Conservation (phyloP, 306 rosid species). For the Lathyrus sativus region DNA sequence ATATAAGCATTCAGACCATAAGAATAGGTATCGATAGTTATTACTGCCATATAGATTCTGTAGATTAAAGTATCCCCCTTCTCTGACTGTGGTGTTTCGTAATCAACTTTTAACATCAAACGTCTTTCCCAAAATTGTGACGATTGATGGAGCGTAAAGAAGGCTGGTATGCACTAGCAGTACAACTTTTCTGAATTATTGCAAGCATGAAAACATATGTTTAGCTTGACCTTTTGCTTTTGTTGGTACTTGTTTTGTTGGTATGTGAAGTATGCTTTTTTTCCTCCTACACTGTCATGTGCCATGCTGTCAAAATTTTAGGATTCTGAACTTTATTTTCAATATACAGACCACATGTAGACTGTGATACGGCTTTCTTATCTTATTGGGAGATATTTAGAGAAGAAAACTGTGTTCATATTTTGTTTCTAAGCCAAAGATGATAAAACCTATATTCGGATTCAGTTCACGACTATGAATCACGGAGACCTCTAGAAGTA, state of each 20-base stretch:
- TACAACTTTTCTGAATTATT: slow-evolving; percentile 6
- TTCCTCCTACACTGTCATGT: slow-evolving; percentile 4
- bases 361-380: slow-evolving; percentile 9
- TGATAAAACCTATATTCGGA: slow-evolving; percentile 14
- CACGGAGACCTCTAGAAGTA: too few species aligned
- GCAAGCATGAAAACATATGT: slow-evolving; percentile 5
- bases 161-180: background rate
- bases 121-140: slow-evolving; percentile 17
- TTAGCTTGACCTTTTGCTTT: slow-evolving; percentile 31
- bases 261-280: slow-evolving; percentile 7
- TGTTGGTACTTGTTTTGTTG: slow-evolving; percentile 28
- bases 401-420: background rate
- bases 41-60: background rate
- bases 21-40: background rate
- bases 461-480: too few species aligned
- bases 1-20: slow-evolving; percentile 12
- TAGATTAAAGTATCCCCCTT: slow-evolving; percentile 23
- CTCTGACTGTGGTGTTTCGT: slow-evolving; percentile 2
- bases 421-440: slow-evolving; percentile 11
- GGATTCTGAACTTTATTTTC: slow-evolving; percentile 29
- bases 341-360: slow-evolving; percentile 2
- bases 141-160: background rate
- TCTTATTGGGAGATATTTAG: slow-evolving; percentile 6
- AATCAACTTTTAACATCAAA: slow-evolving; percentile 6
- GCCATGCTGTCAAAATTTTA: slow-evolving; percentile 21